Base-by-base conservation (phyloP, 2,329 filamentous ascomycete genomes). In the Pestalotiopsis sp. region DNA sequence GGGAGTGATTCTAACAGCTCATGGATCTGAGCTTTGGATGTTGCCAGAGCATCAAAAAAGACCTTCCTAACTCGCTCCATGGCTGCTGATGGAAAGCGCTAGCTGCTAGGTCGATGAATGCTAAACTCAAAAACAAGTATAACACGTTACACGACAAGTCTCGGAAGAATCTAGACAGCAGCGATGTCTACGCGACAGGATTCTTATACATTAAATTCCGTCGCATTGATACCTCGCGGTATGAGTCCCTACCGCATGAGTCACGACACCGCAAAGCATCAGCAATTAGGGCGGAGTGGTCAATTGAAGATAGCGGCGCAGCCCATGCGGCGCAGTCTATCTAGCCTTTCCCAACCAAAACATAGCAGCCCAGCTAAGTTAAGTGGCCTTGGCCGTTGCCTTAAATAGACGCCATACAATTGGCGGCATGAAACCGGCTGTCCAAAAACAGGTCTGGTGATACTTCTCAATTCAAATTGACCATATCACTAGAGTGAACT, bases 21-120 rank as follows among this genome's bases (percentile, higher is more conserved):
- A 56, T 68, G 61, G 49, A 75, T 68, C 27, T 76, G 70, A 5
- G 56, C 67, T 52, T 75, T 73, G 20, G 72, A 72, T 23, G 69
- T 72, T 4, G 71, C 71, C 4, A 76, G 72, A 25, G 75, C 74
- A 49, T 76, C 72, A 65, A 75, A 76, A 36, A 73, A 71, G 64
- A 72, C 70, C 61, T 76, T 75, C 14, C 69, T 71, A 56, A 75
- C 68, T 65, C 56, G 65, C 62, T 74, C 71, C 72, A 74, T 73
- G 66, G 59, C 65, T 67, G 69, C 23, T 52, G 6, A 9, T 6
- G 17, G 45, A 52, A 3, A n/a, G 45, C 45, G 45, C 45, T 52
- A 52, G 45, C 17, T 9, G 13, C n/a, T 11, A n/a, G n/a, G 45
- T 6, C 45, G 45, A n/a, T 3, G n/a, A 31, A 31, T 7, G 7